Conservation (phyloP, 768 basidiomycete species). For the Podaxis sp. region DNA sequence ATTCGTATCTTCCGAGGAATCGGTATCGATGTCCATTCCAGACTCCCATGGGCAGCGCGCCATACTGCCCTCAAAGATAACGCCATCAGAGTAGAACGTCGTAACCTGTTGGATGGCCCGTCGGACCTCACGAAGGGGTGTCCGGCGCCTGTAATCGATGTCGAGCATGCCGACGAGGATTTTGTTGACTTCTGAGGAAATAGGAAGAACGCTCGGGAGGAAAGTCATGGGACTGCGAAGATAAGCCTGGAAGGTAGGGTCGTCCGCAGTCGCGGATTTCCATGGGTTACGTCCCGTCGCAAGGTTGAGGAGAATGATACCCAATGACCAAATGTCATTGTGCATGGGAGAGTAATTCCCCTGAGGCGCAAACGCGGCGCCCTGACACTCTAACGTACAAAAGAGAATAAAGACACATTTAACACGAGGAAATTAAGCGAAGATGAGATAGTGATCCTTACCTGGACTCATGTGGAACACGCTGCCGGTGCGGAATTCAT, state of each 20-base stretch:
- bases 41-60: conserved; percentile 74
- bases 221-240: conserved; percentile 78
- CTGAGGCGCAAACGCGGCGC: conserved; percentile 70
- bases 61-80: conserved; percentile 75
- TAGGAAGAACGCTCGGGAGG: conserved; percentile 83
- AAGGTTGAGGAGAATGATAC: conserved; percentile 95
- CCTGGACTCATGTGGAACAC: conserved; percentile 98
- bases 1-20: conserved; percentile 46
- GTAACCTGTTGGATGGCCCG: conserved; percentile 51
- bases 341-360: conserved; percentile 82
- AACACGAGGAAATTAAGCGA: not conserved
- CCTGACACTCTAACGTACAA: conserved; percentile 76
- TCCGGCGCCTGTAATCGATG: conserved; percentile 42
- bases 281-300: conserved; percentile 97
- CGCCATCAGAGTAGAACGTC: conserved; percentile 70
- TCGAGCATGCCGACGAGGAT: conserved; percentile 78
- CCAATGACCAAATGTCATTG: conserved; percentile 97
- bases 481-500: conserved; percentile 93
- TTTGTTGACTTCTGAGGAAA: conserved; percentile 72
- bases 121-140: conserved; percentile 51
- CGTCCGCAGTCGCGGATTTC: conserved; percentile 86
- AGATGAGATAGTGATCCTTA: conserved; percentile 28
- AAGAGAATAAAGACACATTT: conserved; percentile 14
- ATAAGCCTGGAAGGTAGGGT: conserved; percentile 94
- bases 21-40: conserved; percentile 66